These are phyloP conservation scores for Peronospora belbahrii DNA, from an alignment of 352 stramenopile species.

Conservation along the genomic window DNA sequence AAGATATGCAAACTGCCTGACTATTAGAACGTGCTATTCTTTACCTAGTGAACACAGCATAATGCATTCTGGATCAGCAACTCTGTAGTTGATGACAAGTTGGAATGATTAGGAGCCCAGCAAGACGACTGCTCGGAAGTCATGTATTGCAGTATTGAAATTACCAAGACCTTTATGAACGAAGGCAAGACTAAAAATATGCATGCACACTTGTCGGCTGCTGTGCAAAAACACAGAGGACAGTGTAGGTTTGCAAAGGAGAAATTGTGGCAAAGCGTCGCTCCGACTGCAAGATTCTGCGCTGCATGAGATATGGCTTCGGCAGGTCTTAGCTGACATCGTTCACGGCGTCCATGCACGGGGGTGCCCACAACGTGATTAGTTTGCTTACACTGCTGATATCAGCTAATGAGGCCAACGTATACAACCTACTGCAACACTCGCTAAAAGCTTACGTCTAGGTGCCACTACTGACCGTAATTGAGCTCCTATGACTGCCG, in stretches of 20 bases:
- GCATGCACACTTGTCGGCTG: conserved; percentile 79
- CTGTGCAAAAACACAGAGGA: too few species aligned
- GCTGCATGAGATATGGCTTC: too few species aligned
- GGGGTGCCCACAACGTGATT: too few species aligned
- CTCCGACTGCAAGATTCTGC: too few species aligned
- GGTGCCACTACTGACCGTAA: conserved; percentile 32
- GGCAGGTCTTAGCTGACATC: too few species aligned
- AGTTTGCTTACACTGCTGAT: conserved; percentile 74
- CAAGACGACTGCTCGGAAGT: conserved; percentile 65
- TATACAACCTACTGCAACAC: too few species aligned
- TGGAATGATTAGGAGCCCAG: conserved; percentile 65
- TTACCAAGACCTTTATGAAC: conserved; percentile 54
- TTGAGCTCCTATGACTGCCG: not conserved
- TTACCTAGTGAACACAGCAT: conserved; percentile 56
- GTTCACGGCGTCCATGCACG: too few species aligned
- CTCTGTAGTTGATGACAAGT: conserved; percentile 78
- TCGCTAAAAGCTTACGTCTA: too few species aligned
- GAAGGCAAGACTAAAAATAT: conserved; percentile 76
- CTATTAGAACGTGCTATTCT: conserved; percentile 34
- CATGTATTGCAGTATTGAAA: conserved; percentile 42
- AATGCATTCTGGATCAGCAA: conserved; percentile 59
- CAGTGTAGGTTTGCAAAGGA: too few species aligned
- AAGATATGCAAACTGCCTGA: conserved; percentile 16
- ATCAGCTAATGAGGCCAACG: conserved; percentile 58
- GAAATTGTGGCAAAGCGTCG: too few species aligned